Base-by-base conservation (phyloP, 1,284 basidiomycete genomes). In the Moesziomyces aphidis region DNA sequence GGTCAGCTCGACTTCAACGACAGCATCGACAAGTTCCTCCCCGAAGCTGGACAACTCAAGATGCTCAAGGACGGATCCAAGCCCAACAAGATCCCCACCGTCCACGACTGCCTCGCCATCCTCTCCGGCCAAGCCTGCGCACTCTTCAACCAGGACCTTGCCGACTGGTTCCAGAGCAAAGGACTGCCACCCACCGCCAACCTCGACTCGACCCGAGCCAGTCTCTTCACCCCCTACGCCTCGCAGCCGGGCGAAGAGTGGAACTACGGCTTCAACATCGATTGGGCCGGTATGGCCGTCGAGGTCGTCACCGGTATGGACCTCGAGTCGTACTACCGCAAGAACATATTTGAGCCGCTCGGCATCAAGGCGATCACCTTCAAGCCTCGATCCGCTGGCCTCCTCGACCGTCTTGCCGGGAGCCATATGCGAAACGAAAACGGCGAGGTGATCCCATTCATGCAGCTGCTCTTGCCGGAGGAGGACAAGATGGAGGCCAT, bases 1-100 rank as follows among this genome's bases (percentile, higher is more conserved):
- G 82, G 81, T 15, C 55, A 78, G 45, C 51, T 84, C 28, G 50
- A 66, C 22, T 57, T 83, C 19, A 76, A 85, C 53, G 76, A 77
- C 47, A 70, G 74, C 4, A 66, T 54, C 23, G 62, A 56, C 31
- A 65, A 70, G 50, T 70, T 75, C 47, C 56, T 80, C 15, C 81
- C 83, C n/a, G 80, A 82, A 52, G 71, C 83, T 10, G 72, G 54
- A n/a, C 26, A 69, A 22, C 62, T 72, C 57, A 62, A 57, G 19
- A 60, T 76, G 51, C 45, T 68, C 42, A 52, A 56, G 48, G 61
- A 73, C 24, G 77, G 71, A 28, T 61, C 53, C 17, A 23, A 46
- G 0, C 67, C 67, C 19, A 70, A 77, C 50, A 66, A 66, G 48
- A 75, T 68, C 53, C 72, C 74, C 13, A 76, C 77, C 13, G 50